Evolutionary conservation across 176 grass and related monocot species (phyloP).

Genomic region (Poa pratensis): DNA sequence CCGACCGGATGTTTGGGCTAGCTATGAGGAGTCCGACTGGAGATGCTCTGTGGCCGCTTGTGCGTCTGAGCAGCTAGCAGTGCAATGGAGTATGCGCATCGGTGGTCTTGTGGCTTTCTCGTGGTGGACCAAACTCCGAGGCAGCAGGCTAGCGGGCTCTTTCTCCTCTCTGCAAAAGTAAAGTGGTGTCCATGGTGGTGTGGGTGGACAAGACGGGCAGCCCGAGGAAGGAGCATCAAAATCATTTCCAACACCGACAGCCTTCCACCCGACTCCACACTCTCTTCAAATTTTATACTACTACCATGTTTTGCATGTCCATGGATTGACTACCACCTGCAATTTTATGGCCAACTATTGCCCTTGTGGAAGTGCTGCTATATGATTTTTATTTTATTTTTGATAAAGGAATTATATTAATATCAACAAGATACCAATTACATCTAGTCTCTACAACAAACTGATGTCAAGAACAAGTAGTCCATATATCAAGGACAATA

Average conservation of each 20-base stretch:
- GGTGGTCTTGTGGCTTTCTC: slow-evolving; percentile 2
- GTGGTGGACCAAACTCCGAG: slow-evolving; percentile 30
- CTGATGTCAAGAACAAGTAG: too few species aligned
- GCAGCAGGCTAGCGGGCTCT: background rate
- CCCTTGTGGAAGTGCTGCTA: background rate
- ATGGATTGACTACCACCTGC: background rate
- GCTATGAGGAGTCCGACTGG: too few species aligned
- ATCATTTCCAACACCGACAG: slow-evolving; percentile 48
- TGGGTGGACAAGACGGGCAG: slow-evolving; percentile 9
- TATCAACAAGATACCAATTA: too few species aligned
- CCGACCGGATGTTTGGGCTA: too few species aligned
- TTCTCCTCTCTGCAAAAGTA: slow-evolving; percentile 31
- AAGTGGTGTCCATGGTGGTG: slow-evolving; percentile 26
- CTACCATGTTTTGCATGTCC: background rate
- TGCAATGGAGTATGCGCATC: slow-evolving; percentile 27
- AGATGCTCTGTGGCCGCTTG: too few species aligned
- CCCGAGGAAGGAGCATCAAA: slow-evolving; percentile 4
- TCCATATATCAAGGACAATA: too few species aligned
- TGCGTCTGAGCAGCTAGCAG: background rate
- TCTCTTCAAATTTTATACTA: background rate
- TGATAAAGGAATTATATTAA: too few species aligned
- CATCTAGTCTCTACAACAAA: too few species aligned
- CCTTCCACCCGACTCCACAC: slow-evolving; percentile 39
- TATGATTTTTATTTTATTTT: too few species aligned
- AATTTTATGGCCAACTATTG: background rate